Evolutionary conservation across 78 protist species (phyloP), one percentile per base, ranked within the genome.

Genomic region (Paratrimastix pyriformis): DNA sequence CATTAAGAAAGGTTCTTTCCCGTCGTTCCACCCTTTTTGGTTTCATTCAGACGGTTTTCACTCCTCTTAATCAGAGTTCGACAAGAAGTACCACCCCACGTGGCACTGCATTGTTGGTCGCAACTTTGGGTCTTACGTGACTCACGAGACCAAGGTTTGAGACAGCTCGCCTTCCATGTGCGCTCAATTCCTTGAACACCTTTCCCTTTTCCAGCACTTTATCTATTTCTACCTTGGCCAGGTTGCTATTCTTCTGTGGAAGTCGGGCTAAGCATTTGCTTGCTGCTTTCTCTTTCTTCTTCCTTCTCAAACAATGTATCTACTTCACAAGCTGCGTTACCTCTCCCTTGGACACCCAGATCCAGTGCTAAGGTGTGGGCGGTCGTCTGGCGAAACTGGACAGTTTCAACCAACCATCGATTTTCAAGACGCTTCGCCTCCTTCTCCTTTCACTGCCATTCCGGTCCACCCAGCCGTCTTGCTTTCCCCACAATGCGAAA

Each of bases 61-160:
- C 29, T 65, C 21, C 11, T 50, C n/a, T 70, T n/a, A 7, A 79
- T 43, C 32, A 60, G 96, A 91, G 83, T 96, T 94, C 76, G 99
- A 94, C 88, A 85, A 89, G 69, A 92, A 90, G 76, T 90, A 89
- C 91, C 79, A 86, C 86, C 96, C 97, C 32, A 93, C 98, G 2
- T 97, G 99, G 97, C 94, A 91, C 77, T 86, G 92, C 89, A 87
- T 94, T 21, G 98, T 95, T 29, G 99, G 98, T 64, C 84, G 96
- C 46, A 93, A 90, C 89, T 97, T 97, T 45, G 99, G 98, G 55
- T 92, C 98, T 29, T 93, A 89, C 72, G 98, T 95, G 50, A 94
- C 98, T 6, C 98, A 95, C 84, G 99, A 95, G 78, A 91, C 97
- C 11, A 94, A 94, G 90, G 72, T 65, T 65, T 37, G 72, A 4